Evolutionary conservation across 176 grass and related monocot genomes (phyloP).

Genomic region (Raddia guianensis): DNA sequence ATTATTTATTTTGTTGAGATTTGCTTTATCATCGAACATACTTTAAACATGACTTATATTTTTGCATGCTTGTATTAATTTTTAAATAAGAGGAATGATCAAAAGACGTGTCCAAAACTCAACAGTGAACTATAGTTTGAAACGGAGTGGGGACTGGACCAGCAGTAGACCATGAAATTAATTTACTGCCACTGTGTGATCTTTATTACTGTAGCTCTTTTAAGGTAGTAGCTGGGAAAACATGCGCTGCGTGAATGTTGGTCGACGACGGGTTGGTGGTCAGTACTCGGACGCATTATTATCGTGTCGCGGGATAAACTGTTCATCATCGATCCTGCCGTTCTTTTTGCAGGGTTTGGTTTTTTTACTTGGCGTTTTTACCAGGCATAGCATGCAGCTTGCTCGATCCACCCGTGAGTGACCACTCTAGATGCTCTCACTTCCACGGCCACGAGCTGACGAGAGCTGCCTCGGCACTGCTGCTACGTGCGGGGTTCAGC

Average conservation of each 20-base stretch:
- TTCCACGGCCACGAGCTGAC: background rate
- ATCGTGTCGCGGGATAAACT: background rate
- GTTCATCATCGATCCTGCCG: background rate
- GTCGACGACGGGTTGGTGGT: background rate
- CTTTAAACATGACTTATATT: no score
- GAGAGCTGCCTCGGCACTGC: no score
- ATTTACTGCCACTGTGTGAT: background rate
- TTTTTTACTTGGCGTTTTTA: background rate
- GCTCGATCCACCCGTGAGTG: background rate
- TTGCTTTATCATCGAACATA: no score
- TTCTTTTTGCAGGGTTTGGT: background rate
- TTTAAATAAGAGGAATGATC: no score
- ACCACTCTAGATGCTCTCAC: conserved; percentile 1
- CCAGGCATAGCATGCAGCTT: background rate
- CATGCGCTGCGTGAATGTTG: background rate
- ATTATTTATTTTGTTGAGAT: no score
- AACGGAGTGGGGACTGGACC: no score
- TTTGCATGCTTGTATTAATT: no score
- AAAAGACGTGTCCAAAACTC: no score
- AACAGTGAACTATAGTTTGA: no score
- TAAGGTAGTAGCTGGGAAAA: background rate
- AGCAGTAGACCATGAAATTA: background rate
- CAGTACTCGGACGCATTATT: background rate
- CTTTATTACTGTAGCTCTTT: background rate
- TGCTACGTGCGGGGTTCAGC: no score